Evolutionary conservation across 164 flowering plant genomes (phyloP).

Genomic region (Saururus chinensis): DNA sequence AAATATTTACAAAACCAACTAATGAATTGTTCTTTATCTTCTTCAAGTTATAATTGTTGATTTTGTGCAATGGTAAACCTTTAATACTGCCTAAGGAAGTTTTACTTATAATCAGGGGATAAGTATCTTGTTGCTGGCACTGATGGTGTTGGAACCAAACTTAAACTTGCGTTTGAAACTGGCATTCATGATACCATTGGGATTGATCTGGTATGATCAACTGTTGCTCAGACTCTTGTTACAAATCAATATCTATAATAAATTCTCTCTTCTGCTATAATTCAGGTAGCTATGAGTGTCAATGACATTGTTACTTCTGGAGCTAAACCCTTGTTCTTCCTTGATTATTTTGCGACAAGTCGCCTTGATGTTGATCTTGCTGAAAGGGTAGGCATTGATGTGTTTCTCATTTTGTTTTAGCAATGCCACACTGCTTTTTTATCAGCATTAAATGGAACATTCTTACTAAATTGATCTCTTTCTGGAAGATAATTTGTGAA

Average conservation of each 20-base stretch:
- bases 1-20: too few species aligned
- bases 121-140: slow-evolving; percentile 97
- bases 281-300: slow-evolving; percentile 98
- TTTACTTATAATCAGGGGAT: slow-evolving; percentile 51
- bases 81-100: too few species aligned
- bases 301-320: slow-evolving; percentile 97
- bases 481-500: background rate
- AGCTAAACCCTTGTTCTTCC: slow-evolving; percentile 90
- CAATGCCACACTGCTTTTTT: background rate
- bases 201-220: slow-evolving; percentile 67
- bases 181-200: slow-evolving; percentile 96
- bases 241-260: background rate
- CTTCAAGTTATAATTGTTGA: too few species aligned
- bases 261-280: background rate
- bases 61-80: too few species aligned
- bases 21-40: too few species aligned
- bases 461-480: background rate
- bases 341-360: slow-evolving; percentile 95
- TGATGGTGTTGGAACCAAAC: slow-evolving; percentile 97
- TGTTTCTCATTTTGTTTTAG: background rate
- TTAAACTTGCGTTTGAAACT: slow-evolving; percentile 96
- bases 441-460: background rate
- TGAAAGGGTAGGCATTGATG: slow-evolving; percentile 50
- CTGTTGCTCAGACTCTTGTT: slow-evolving; percentile 2
- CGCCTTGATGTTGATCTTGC: slow-evolving; percentile 97